A percentile compares a stretch with the other conserved stretches of the same genome.
Conservation (phyloP, 1,139 yeast species). For the Petasospora fabianii region DNA sequence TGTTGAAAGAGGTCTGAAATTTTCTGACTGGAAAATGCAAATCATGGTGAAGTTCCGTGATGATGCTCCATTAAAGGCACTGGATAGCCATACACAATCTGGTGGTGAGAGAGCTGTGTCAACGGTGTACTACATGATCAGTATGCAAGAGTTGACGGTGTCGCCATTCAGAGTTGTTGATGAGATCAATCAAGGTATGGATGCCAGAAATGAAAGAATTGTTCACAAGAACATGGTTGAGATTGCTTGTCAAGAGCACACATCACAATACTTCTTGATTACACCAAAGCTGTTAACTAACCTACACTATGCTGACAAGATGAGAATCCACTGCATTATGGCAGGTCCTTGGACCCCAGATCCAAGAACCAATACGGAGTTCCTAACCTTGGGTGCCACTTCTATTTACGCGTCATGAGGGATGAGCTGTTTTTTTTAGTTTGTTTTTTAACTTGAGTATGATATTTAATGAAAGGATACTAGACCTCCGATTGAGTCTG, state of each 20-base stretch:
- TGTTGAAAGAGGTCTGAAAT: conserved; percentile 48
- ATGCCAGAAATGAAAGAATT: conserved; percentile 82
- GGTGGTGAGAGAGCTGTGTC: conserved; percentile 98
- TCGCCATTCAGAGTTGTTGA: conserved; percentile 96
- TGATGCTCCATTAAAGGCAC: conserved; percentile 59
- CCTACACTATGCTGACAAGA: conserved; percentile 70
- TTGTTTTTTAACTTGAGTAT: too few species aligned
- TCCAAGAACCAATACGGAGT: conserved; percentile 29
- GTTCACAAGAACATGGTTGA: conserved; percentile 86
- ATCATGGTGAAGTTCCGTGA: conserved; percentile 85
- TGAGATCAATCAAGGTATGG: conserved; percentile 99
- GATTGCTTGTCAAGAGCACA: conserved; percentile 67
- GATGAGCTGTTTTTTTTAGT: too few species aligned
- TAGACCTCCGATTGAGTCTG: too few species aligned
- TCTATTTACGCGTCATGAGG: conserved; percentile 26
- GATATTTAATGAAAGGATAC: too few species aligned
- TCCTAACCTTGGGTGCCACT: conserved; percentile 34
- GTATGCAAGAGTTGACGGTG: conserved; percentile 83
- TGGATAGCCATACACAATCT: conserved; percentile 86
- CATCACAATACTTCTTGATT: conserved; percentile 80
- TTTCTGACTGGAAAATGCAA: conserved; percentile 77
- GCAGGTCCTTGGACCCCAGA: conserved; percentile 52
- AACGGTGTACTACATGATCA: conserved; percentile 84
- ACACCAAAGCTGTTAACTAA: conserved; percentile 89
- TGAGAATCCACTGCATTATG: conserved; percentile 87